Conservation (phyloP, 768 basidiomycete species). For the Amanita pseudoporphyria region DNA sequence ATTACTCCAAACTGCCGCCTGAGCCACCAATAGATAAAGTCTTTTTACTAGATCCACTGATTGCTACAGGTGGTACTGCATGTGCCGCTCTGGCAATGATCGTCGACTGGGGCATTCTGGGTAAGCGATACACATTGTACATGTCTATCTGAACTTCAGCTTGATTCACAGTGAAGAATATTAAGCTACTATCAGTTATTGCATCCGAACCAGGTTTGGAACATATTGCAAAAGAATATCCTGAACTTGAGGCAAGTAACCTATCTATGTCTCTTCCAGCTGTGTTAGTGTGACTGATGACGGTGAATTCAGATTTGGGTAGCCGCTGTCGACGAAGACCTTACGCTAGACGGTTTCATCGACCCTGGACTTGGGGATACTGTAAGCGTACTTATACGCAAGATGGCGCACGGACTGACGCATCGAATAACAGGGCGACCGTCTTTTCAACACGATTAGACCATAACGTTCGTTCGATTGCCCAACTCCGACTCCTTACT, state of each 20-base stretch:
- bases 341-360: slow-evolving; percentile 74
- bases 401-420: not conserved
- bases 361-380: slow-evolving; percentile 89
- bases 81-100: slow-evolving; percentile 84
- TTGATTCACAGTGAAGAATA: slow-evolving; percentile 39
- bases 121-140: slow-evolving; percentile 27
- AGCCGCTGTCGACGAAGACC: slow-evolving; percentile 63
- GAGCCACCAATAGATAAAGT: slow-evolving; percentile 69
- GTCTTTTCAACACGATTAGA: slow-evolving; percentile 69
- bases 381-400: slow-evolving; percentile 33
- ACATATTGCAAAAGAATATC: slow-evolving; percentile 55
- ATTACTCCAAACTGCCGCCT: slow-evolving; percentile 85
- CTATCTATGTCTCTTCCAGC: not conserved
- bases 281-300: not conserved
- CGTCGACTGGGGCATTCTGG: slow-evolving; percentile 68
- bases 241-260: slow-evolving; percentile 66
- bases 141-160: not conserved
- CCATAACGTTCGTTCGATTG: slow-evolving; percentile 13
- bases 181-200: slow-evolving; percentile 78
- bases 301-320: slow-evolving; percentile 61
- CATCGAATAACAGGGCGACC: slow-evolving; percentile 58
- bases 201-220: slow-evolving; percentile 68
- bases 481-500: too few species aligned
- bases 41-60: slow-evolving; percentile 85
- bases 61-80: slow-evolving; percentile 92